Base-by-base conservation (phyloP, 208 protist species). In the Trypanosoma mega region DNA sequence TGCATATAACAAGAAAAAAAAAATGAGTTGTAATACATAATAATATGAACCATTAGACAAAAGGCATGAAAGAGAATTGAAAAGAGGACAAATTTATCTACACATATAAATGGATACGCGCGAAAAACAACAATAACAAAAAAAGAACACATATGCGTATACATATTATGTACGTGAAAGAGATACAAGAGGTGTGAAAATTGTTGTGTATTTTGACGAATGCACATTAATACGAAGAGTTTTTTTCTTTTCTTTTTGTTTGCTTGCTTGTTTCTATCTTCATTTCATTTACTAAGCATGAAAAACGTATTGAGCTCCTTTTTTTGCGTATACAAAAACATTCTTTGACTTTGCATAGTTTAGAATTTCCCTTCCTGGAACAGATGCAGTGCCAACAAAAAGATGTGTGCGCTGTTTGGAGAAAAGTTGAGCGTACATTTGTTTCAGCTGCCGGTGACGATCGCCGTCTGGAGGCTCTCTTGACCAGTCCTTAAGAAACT, bases 251-350 rank as follows among this genome's bases (percentile, higher is more conserved):
- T 34, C 20, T 43, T 61, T 47, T 34, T 20, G 30, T 56, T 24
- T 39, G 34, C 8, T 16, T 6, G 34, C 34, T 39, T 12, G 34
- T n/a, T 29, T 33, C 41, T 18, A 33, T 50, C 16, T 49, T 27
- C 5, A 33, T 41, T 14, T 53, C 56, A 30, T 11, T 37, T 24
- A 33, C 46, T 80, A 92, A 18, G 74, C 65, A 39, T 85, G 71
- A 56, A 91, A 95, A 34, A 88, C 57, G 57, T 82, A 93, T 16
- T 68, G 55, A 29, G 62, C 21, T 9, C 82, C 89, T 49, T 83
- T 90, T 41, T 85, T 88, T 2, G 71, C 82, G 54, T 95, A 95
- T 11, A 95, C 50, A 72, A 89, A 90, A 11, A 95, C 79, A 55
- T 79, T 85, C 68, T 90, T 93, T 0, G 66, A 69, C 50, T 85